Base-by-base conservation (phyloP, 2,329 filamentous ascomycete genomes). In the Xylariaceae sp. region DNA sequence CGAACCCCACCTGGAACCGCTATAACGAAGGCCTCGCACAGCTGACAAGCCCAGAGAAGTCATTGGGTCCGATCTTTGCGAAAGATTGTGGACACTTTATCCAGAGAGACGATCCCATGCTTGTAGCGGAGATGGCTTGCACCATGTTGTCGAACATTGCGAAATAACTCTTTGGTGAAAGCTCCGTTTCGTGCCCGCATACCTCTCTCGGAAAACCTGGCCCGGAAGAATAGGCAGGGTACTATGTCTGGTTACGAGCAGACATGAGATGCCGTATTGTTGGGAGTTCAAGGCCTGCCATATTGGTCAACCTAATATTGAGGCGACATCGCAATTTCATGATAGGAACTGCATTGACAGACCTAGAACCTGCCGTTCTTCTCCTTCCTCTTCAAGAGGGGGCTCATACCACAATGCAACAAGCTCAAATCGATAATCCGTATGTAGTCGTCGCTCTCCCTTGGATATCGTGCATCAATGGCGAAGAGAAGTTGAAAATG, bases 61-160 rank as follows among this genome's bases (percentile, higher is more conserved):
- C 73, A 17, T 76, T 75, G 47, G 78, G 78, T 0, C 77, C 76
- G 1, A 65, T 81, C 10, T 75, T 79, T 48, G 81, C 80, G 0
- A 71, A 74, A 6, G 73, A 74, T 0, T 80, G 79, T 39, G 81
- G 81, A 0, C 81, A 84, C 68, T 83, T 84, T 58, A 77, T 85
- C 23, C 83, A 85, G 63, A 73, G 71, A 41, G 82, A 84, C 61
- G 76, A 79, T 34, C 82, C 82, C 2, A 70, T 59, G 0, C 73
- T 79, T 58, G 79, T 82, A 6, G 67, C 76, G 11, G 56, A 61
- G 51, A 59, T 69, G 18, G 58, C 59, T 51, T 62, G 49, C 8
- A 49, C 58, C 11, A 56, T 70, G 60, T 45, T 71, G 1, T 45
- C 13, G 18, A 44, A 23, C 35, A 39, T 66, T 47, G 50, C n/a